Evolutionary conservation across 306 rosid genomes (phyloP).

Genomic region (Clitoria ternatea): DNA sequence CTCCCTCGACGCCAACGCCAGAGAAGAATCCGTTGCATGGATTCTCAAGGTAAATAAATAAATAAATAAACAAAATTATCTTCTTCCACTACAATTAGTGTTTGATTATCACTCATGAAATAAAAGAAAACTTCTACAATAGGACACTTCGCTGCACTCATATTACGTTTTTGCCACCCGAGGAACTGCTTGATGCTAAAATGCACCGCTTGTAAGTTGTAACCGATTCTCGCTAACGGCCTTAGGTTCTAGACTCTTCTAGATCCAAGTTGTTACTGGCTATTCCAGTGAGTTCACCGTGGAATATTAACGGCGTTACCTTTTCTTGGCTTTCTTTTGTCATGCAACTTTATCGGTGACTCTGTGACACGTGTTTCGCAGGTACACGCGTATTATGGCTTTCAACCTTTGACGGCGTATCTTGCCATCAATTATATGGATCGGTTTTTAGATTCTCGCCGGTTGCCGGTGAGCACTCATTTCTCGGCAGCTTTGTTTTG

Average conservation of each 20-base stretch:
- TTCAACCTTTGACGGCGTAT: constrained; percentile 84
- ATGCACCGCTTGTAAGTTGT: background rate
- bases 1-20: constrained; percentile 59
- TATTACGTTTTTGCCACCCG: constrained; percentile 34
- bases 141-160: background rate
- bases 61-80: background rate
- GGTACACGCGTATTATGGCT: constrained; percentile 62
- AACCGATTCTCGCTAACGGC: background rate
- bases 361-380: constrained; percentile 17
- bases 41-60: constrained; percentile 61
- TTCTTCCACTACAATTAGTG: too few species aligned
- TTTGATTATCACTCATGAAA: too few species aligned
- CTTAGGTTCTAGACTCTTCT: background rate
- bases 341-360: background rate
- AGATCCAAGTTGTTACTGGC: constrained; percentile 28
- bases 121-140: background rate
- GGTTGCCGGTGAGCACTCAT: constrained; percentile 59
- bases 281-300: background rate
- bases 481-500: background rate
- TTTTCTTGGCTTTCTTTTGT: background rate
- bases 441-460: constrained; percentile 66
- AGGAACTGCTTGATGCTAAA: background rate
- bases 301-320: background rate
- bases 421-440: constrained; percentile 85
- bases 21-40: constrained; percentile 82